Evolutionary conservation across 2,329 filamentous ascomycete genomes (phyloP), one percentile per base, ranked within the genome.

Genomic region (Fusarium robinianum): DNA sequence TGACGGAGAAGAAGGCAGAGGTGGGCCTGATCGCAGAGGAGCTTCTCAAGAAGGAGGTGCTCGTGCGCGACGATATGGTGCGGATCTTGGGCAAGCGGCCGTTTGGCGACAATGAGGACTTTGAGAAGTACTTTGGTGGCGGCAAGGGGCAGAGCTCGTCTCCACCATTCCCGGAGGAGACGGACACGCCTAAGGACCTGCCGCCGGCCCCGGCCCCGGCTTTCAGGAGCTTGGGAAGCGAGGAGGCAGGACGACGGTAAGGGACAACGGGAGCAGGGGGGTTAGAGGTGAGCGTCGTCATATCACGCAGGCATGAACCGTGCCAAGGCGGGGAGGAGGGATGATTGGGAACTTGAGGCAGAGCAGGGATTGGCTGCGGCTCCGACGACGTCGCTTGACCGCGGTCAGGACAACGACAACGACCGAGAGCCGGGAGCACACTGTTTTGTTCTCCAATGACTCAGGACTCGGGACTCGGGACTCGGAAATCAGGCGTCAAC

Each of bases 11-110:
- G 83, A 94, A 95, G 77, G 77, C 80, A 60, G 89, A 97, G 71
- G 79, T 99, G 23, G 90, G 89, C 3, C 74, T 96, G 25, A 83
- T 99, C 5, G 94, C 94, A 0, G 91, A 99, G 74, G 94, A 99
- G 72, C 75, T 99, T 45, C 76, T 99, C 53, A 81, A 76, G 62
- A 96, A 96, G 79, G 94, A 99, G 73, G 85, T 96, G 61, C 79
- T 99, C 15, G 84, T 85, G 22, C 80, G 94, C 44, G 94, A 99
- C 62, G 94, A 99, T 69, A 86, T 97, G 80, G 83, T 97, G 36
- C 79, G 94, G 18, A 74, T 99, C 42, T 76, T 99, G 17, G 94
- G 94, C 15, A 85, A 85, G 32, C 75, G 94, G 54, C 89, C 90
- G 10, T 97, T 88, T 61, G 85, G 87, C 26, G 92, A 97, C 61